Conservation (phyloP, 106 monocot species). For the Narthecium ossifragum region DNA sequence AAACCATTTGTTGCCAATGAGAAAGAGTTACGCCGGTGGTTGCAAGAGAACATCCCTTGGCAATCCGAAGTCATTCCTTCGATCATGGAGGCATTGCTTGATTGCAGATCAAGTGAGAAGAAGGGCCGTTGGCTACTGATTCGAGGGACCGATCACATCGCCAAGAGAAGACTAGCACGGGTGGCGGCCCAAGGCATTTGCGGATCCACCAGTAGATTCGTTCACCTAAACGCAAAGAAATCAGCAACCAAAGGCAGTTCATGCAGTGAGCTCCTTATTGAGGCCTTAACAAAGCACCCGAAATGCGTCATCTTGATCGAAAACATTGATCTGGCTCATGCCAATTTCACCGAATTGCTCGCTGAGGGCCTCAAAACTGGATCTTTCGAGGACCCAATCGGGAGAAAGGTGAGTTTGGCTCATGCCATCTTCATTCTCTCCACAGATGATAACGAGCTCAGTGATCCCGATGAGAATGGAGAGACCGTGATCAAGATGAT, state of each 20-base stretch:
- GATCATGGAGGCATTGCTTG: constrained; percentile 49
- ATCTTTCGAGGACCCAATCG: constrained; percentile 15
- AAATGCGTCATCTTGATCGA: constrained; percentile 50
- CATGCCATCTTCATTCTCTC: constrained; percentile 48
- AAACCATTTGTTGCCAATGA: background rate
- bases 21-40: constrained; percentile 22
- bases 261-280: constrained; percentile 12
- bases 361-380: constrained; percentile 24
- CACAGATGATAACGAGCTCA: background rate
- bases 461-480: background rate
- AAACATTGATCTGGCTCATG: constrained; percentile 25
- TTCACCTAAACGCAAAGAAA: constrained; percentile 25
- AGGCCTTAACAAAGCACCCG: constrained; percentile 20
- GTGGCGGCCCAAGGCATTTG: constrained; percentile 34
- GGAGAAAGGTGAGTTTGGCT: constrained; percentile 9
- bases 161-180: constrained; percentile 44
- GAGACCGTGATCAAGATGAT: constrained; percentile 35
- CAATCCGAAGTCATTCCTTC: constrained; percentile 46
- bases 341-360: constrained; percentile 15
- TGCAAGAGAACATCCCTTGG: constrained; percentile 77
- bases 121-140: constrained; percentile 46
- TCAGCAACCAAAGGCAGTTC: constrained; percentile 1
- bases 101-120: constrained; percentile 9
- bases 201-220: constrained; percentile 28
- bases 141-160: constrained; percentile 56